Evolutionary conservation across 306 rosid genomes (phyloP), one percentile per base, ranked within the genome.

Genomic region (Senna siamea): DNA sequence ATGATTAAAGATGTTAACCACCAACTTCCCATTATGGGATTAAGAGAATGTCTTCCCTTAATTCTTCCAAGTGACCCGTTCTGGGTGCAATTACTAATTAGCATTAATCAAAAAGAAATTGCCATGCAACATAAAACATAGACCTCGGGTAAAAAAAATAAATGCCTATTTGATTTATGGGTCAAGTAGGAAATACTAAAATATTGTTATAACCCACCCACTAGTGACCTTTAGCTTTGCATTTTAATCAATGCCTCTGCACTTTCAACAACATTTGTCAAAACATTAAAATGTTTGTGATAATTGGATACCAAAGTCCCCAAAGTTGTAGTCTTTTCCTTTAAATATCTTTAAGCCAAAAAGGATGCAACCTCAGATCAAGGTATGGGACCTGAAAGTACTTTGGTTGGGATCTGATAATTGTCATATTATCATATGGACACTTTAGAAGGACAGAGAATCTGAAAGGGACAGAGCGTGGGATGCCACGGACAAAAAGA

Each of bases 231-330:
- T 93, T 86, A 78, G 74, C 93, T 92, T 95, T 87, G 87, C 88
- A 89, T 88, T 91, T 85, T 89, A 87, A 86, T 88, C 86, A 94
- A 84, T 88, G 85, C 58, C 85, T 38, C 78, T 57, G 67, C 86
- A 78, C 99, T 94, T 95, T 90, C 53, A 80, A 81, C 82, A 77
- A 61, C 96, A 84, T 26, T 66, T 76, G 98, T 95, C 92, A 90
- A 92, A 89, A 76, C 70, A 80, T 23, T 14, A 58, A 65, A 74
- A 69, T 72, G 66, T 68, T 54, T 72, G 11, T 40, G 60, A 78
- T 76, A 57, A 66, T 69, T 79, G 79, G 82, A 80, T 85, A 69
- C 87, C 79, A 78, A 84, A 78, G 85, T 47, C 50, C 74, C 46
- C 57, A 70, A 57, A 48, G 28, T 41, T n/a, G 44, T 38, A 68